These are phyloP conservation scores for Rhodotorula paludigena DNA, from an alignment of 768 basidiomycete genomes.

Conservation along the genomic window DNA sequence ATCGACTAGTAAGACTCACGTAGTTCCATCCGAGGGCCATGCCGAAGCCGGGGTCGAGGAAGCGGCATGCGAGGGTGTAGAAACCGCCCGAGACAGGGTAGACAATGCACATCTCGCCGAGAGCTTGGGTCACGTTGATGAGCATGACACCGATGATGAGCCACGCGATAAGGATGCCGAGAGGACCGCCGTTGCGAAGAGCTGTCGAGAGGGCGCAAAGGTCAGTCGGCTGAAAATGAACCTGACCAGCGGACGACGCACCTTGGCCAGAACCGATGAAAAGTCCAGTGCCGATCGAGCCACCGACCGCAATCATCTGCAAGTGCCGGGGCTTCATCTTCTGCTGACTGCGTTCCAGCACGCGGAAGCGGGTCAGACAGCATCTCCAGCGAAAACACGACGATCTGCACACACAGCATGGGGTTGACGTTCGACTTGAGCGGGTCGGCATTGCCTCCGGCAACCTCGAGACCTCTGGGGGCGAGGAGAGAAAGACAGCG, in stretches of 20 bases:
- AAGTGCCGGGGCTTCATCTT: conserved; percentile 47
- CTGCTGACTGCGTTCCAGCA: conserved; percentile 42
- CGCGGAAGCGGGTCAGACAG: too few species aligned
- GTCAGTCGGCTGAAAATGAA: neutral
- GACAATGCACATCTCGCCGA: conserved; percentile 41
- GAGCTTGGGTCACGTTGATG: conserved; percentile 38
- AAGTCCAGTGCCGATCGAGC: conserved; percentile 44
- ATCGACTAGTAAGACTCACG: too few species aligned
- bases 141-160: conserved; percentile 41
- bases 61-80: conserved; percentile 40
- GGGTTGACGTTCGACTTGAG: conserved; percentile 42
- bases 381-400: too few species aligned
- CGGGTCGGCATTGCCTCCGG: conserved; percentile 33
- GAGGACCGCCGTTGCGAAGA: conserved; percentile 25
- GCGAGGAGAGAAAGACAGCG: neutral
- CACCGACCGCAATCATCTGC: conserved; percentile 40
- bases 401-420: conserved; percentile 16
- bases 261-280: conserved; percentile 11
- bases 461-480: conserved; percentile 5
- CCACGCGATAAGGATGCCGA: conserved; percentile 39
- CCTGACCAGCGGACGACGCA: neutral
- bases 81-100: conserved; percentile 41
- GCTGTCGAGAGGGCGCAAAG: too few species aligned
- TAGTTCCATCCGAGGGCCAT: conserved; percentile 43
- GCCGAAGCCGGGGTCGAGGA: conserved; percentile 37